Percentiles rank a stretch among this genome's conserved stretches.
Evolutionary conservation across 768 basidiomycete genomes (phyloP).

Genomic region (Cystofilobasidium ferigula): DNA sequence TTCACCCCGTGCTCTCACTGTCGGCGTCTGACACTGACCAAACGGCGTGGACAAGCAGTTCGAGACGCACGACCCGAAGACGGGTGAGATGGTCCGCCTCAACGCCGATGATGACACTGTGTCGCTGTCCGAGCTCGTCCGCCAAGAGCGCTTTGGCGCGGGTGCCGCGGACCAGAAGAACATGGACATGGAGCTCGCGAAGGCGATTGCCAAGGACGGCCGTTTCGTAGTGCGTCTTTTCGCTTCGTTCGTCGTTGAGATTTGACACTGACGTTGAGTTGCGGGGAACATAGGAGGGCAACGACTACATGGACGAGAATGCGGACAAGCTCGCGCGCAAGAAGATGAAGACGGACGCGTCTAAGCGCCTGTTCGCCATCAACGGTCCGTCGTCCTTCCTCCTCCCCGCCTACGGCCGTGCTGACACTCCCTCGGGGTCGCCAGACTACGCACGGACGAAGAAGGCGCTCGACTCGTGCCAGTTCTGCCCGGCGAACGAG

Average conservation of each 20-base stretch:
- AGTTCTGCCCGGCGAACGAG: slow-evolving; percentile 71
- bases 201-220: slow-evolving; percentile 73
- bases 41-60: slow-evolving; percentile 43
- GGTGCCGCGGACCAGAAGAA: slow-evolving; percentile 85
- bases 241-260: background rate
- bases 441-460: slow-evolving; percentile 91
- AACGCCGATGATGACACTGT: slow-evolving; percentile 82
- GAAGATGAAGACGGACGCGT: slow-evolving; percentile 91
- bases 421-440: background rate
- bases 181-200: slow-evolving; percentile 78
- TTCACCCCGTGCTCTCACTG: slow-evolving; percentile 1
- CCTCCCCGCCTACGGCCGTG: background rate
- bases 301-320: slow-evolving; percentile 95
- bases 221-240: slow-evolving; percentile 59
- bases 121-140: slow-evolving; percentile 78
- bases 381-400: slow-evolving; percentile 52
- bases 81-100: slow-evolving; percentile 76
- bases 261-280: too few relatives aligned
- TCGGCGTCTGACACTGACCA: background rate
- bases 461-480: slow-evolving; percentile 71
- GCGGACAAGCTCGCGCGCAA: slow-evolving; percentile 81
- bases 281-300: slow-evolving; percentile 72
- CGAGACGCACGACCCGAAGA: slow-evolving; percentile 79
- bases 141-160: slow-evolving; percentile 82
- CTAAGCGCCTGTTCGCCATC: slow-evolving; percentile 94